These are phyloP conservation scores for Scheffersomyces stipitis DNA, from an alignment of 805 yeast genomes.

Conservation along the genomic window DNA sequence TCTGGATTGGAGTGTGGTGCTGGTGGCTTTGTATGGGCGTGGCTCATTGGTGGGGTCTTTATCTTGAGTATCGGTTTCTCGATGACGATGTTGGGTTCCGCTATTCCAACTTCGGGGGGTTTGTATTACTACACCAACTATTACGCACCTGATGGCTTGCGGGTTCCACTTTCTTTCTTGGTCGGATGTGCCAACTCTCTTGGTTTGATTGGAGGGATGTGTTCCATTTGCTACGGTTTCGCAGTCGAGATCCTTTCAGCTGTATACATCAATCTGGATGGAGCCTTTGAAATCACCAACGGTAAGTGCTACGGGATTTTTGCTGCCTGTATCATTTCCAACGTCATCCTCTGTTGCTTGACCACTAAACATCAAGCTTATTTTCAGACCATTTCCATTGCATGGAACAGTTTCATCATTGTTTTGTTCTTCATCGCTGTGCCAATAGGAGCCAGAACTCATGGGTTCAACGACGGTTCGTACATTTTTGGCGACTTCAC, in stretches of 20 bases:
- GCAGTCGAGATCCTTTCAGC: slow-evolving; percentile 59
- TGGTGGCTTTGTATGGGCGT: slow-evolving; percentile 69
- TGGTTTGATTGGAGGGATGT: slow-evolving; percentile 64
- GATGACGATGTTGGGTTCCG: slow-evolving; percentile 65
- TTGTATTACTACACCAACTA: slow-evolving; percentile 67
- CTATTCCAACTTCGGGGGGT: slow-evolving; percentile 78
- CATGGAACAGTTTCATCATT: slow-evolving; percentile 52
- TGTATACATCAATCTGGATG: slow-evolving; percentile 54
- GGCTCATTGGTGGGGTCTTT: slow-evolving; percentile 59
- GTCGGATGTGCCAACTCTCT: slow-evolving; percentile 69
- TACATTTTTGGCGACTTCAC: slow-evolving; percentile 56
- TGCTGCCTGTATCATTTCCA: slow-evolving; percentile 57
- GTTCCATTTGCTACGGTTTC: slow-evolving; percentile 70
- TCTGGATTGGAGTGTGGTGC: slow-evolving; percentile 64
- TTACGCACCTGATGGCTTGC: slow-evolving; percentile 56
- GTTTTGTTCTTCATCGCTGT: slow-evolving; percentile 59
- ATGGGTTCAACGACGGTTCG: slow-evolving; percentile 34
- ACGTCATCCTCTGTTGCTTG: slow-evolving; percentile 51
- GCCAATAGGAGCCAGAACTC: slow-evolving; percentile 53
- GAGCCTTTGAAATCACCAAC: slow-evolving; percentile 52
- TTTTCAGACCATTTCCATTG: slow-evolving; percentile 59
- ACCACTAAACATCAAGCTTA: slow-evolving; percentile 58
- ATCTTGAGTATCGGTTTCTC: slow-evolving; percentile 59
- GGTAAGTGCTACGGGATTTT: slow-evolving; percentile 64
- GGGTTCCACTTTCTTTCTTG: slow-evolving; percentile 56